Base-by-base conservation (phyloP, 1,284 basidiomycete genomes). In the Marasmius oreades region DNA sequence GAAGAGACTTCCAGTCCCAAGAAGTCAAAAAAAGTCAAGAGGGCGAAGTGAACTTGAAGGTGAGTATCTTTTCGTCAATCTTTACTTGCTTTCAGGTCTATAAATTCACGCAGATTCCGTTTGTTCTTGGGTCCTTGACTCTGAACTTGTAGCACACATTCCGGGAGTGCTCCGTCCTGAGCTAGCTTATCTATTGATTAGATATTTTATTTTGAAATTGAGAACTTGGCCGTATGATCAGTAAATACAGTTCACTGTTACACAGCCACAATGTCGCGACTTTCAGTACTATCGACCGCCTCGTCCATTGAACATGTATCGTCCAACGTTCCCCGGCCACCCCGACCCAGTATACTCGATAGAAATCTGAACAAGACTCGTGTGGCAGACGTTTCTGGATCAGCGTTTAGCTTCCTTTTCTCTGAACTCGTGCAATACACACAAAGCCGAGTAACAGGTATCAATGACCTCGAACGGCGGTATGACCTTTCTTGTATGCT, bases 351-450 rank as follows among this genome's bases (percentile, higher is more conserved):
- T 62, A 91, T 96, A 58, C 90, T 95, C 71, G 93, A 96, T 64
- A 79, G 93, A 59, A 86, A 82, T 52, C 75, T 95, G 60, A 93
- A 91, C 77, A 93, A 92, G 75, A 85, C 90, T 3, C 83, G 89
- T 52, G 80, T 84, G 1, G 72, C 85, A 5, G 93, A 97, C 68
- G 92, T 95, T 51, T 89, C 90, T 20, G 77, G 86, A 2, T 82
- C 87, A 2, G 88, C 93, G 1, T 95, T 92, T 71, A 83, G 89
- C 0, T 97, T 96, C 67, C 77, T 97, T 60, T 94, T 97, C 72
- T 90, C 91, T 7, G 94, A 97, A 73, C 79, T 95, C 20, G 86
- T 98, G 1, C 88, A 93, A 67, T 99, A 99, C 70, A 95, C 93
- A 1, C 96, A 99, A 74, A 93, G 91, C 66, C 82, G 94, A 53